Percentiles rank a stretch among this genome's conserved stretches.
Conservation (phyloP, 495 filamentous ascomycete species). For the Geoglossum glabrum region DNA sequence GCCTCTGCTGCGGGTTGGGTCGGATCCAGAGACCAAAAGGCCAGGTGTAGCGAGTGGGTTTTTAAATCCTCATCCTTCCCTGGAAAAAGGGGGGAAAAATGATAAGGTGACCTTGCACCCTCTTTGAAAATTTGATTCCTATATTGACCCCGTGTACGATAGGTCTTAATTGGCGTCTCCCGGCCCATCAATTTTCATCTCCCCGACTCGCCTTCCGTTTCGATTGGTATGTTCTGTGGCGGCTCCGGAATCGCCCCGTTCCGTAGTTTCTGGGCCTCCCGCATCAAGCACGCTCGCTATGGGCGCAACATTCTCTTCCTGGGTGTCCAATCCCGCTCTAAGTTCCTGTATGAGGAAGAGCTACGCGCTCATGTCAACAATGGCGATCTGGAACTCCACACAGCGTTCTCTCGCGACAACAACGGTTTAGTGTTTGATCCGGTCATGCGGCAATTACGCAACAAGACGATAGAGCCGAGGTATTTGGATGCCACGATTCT, state of each 20-base stretch:
- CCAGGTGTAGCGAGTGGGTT: constrained; percentile 18
- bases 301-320: constrained; percentile 29
- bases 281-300: constrained; percentile 16
- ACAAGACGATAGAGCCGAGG: constrained; percentile 27
- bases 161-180: constrained; percentile 27
- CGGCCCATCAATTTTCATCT: constrained; percentile 29
- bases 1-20: constrained; percentile 17
- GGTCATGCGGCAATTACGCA: constrained; percentile 19
- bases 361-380: constrained; percentile 25
- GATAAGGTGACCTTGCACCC: too few relatives aligned
- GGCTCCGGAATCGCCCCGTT: constrained; percentile 31
- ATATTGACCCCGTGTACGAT: too few relatives aligned
- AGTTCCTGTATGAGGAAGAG: constrained; percentile 30
- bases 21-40: constrained; percentile 3
- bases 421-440: constrained; percentile 26
- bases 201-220: constrained; percentile 23
- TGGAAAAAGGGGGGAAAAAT: too few relatives aligned
- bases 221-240: constrained; percentile 29
- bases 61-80: background rate
- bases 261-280: constrained; percentile 29
- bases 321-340: constrained; percentile 28
- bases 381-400: constrained; percentile 28
- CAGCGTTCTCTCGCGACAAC: constrained; percentile 28
- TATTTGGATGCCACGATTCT: constrained; percentile 29
- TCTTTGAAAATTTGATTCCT: too few relatives aligned